Conservation (phyloP, 371 early-diverging fungal genomes). For the Mycotypha africana region DNA sequence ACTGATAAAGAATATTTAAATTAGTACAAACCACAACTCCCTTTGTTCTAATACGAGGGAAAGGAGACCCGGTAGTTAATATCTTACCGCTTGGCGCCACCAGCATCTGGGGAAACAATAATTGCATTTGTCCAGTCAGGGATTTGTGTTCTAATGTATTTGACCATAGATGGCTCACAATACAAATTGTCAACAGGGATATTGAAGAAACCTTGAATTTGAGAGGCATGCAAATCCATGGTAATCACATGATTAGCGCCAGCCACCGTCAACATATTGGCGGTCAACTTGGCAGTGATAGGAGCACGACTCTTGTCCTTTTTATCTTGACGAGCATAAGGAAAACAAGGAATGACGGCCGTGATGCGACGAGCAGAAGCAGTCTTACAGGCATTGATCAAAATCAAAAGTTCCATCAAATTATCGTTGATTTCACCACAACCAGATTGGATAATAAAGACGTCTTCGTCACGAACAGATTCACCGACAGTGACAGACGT, state of each 20-base stretch:
- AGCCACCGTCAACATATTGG: conserved; percentile 93
- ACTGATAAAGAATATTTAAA: conserved; percentile 28
- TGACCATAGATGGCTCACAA: conserved; percentile 88
- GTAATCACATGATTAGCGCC: conserved; percentile 98
- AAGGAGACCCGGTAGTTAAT: too few species aligned
- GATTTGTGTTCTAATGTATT: conserved; percentile 85
- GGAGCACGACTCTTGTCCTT: conserved; percentile 94
- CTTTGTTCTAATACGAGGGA: too few species aligned
- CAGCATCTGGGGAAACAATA: conserved; percentile 97
- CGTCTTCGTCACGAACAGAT: conserved; percentile 93
- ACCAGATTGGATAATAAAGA: conserved; percentile 86
- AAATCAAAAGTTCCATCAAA: conserved; percentile 93
- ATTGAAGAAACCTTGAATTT: conserved; percentile 98
- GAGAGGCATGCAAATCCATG: conserved; percentile 95
- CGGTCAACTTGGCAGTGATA: conserved; percentile 89
- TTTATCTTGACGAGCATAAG: conserved; percentile 96
- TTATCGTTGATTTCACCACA: conserved; percentile 93
- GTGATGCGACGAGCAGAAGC: conserved; percentile 92
- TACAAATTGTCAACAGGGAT: conserved; percentile 96
- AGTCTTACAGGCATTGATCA: conserved; percentile 95
- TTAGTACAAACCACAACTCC: too few species aligned
- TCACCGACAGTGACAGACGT: conserved; percentile 95
- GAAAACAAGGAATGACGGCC: conserved; percentile 97
- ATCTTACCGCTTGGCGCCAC: conserved; percentile 94
- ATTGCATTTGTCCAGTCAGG: conserved; percentile 80